Conservation (phyloP, 2,329 filamentous ascomycete species). For the Pseudogymnoascus sp. region DNA sequence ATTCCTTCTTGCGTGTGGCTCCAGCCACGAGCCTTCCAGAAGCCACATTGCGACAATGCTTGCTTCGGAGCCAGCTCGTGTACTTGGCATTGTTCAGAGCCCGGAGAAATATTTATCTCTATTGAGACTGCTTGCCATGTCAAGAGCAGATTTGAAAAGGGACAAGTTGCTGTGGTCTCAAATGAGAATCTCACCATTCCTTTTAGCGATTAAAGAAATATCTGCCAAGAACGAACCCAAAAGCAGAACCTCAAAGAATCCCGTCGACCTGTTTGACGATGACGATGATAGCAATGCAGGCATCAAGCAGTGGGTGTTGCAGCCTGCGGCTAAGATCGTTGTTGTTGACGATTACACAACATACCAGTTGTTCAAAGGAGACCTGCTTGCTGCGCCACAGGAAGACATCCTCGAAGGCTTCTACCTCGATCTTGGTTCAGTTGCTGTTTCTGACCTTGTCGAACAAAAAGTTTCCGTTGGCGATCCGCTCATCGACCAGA, state of each 20-base stretch:
- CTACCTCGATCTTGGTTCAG: constrained; percentile 72
- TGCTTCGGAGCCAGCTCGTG: constrained; percentile 72
- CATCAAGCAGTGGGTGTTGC: constrained; percentile 57
- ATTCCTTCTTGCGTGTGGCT: constrained; percentile 81
- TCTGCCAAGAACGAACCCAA: constrained; percentile 19
- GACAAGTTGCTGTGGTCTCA: constrained; percentile 71
- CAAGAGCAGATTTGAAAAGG: constrained; percentile 58
- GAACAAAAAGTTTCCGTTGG: constrained; percentile 72
- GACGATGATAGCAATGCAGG: constrained; percentile 38
- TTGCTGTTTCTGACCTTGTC: constrained; percentile 67
- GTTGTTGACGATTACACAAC: constrained; percentile 83
- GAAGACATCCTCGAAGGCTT: constrained; percentile 81
- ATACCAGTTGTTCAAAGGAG: constrained; percentile 79
- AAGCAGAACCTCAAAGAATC: constrained; percentile 16
- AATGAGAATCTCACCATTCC: constrained; percentile 67
- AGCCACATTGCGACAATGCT: constrained; percentile 75
- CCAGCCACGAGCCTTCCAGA: constrained; percentile 84
- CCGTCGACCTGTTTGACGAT: constrained; percentile 21
- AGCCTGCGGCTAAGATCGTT: constrained; percentile 62
- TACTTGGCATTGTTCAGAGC: constrained; percentile 71
- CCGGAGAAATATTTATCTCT: constrained; percentile 81
- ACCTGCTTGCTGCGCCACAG: constrained; percentile 77
- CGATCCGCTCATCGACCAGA: constrained; percentile 49
- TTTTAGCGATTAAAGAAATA: constrained; percentile 77
- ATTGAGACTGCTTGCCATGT: constrained; percentile 71